Base-by-base conservation (phyloP, 441 rosid species). In the Mallotus repandus region DNA sequence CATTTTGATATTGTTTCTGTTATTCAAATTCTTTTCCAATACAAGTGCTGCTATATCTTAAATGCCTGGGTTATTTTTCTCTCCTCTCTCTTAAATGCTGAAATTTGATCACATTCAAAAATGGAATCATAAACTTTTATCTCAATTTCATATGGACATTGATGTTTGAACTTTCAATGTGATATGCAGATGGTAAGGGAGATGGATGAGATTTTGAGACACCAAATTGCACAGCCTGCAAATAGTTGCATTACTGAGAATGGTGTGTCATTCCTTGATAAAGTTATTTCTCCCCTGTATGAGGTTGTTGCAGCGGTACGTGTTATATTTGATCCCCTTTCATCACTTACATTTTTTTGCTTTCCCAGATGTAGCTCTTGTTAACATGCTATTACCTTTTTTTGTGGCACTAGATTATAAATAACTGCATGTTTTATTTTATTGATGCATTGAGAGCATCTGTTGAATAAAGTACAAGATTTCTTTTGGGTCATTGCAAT, bases 281-380 rank as follows among this genome's bases (percentile, higher is more conserved):
- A 84, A 68, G 94, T 96, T 66, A 88, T 96, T 74, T 69, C 88
- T 81, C 99, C 99, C 14, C 78, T 96, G 35, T 93, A 86, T 83
- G 96, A 85, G 58, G 93, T 89, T 71, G 79, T 91, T 73, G 89
- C 98, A 25, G 98, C 97, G 81, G 99, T 96, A 88, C 78, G 94
- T 75, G 69, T 80, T 69, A 22, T 55, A 57, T 46, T 38, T 71
- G 55, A 19, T 21, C 21, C 22, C 41, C 9, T 11, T 58, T 15
- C 29, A 0, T 4, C 13, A 3, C 15, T 16, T 18, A 38, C 0
- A 19, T n/a, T 38, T 18, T 58, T 56, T 57, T 49, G 18, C 19
- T 38, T 38, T 69, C 14, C 41, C 15, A 10, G 72, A 16, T 55
- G 19, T 55, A 16, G 11, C 22, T 66, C n/a, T 22, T 15, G 25